phyloP scores from a whole-genome alignment of 352 stramenopile species.

The Chrysophaeum taylorii region DNA sequence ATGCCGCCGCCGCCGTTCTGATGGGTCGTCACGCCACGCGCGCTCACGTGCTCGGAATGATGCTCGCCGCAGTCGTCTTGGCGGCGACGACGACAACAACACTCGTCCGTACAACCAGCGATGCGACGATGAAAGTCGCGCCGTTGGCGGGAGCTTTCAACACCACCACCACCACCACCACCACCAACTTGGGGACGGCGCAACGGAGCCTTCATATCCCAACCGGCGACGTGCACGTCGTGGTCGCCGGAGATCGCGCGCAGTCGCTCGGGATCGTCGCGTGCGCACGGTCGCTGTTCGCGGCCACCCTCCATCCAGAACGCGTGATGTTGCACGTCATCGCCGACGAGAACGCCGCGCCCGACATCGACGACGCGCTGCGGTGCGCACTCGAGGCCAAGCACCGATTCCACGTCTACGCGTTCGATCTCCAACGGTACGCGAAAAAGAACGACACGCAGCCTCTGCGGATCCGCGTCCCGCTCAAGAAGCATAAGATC shows the following conservation, averaged over 20 bases:
- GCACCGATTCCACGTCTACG: background rate
- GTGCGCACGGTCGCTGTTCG: background rate
- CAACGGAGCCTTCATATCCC: too few relatives aligned
- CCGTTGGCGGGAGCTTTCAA: too few relatives aligned
- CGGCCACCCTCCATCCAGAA: background rate
- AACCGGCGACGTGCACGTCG: conserved; percentile 34
- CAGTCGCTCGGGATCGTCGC: conserved; percentile 2
- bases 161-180: too few relatives aligned
- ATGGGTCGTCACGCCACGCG: too few relatives aligned
- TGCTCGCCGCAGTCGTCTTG: too few relatives aligned
- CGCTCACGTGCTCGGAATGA: too few relatives aligned
- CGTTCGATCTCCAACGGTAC: background rate
- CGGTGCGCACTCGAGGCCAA: background rate
- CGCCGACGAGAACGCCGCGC: background rate
- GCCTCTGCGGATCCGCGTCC: conserved; percentile 2
- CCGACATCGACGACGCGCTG: background rate
- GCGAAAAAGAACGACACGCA: background rate
- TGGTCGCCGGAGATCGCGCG: conserved; percentile 6
- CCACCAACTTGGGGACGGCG: too few relatives aligned
- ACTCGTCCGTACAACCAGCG: too few relatives aligned
- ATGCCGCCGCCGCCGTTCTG: too few relatives aligned
- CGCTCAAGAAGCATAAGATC: background rate
- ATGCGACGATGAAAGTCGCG: too few relatives aligned
- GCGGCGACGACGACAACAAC: too few relatives aligned
- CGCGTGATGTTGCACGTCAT: background rate